Evolutionary conservation across 164 flowering plant species (phyloP).

Genomic region (Platanus orientalis): DNA sequence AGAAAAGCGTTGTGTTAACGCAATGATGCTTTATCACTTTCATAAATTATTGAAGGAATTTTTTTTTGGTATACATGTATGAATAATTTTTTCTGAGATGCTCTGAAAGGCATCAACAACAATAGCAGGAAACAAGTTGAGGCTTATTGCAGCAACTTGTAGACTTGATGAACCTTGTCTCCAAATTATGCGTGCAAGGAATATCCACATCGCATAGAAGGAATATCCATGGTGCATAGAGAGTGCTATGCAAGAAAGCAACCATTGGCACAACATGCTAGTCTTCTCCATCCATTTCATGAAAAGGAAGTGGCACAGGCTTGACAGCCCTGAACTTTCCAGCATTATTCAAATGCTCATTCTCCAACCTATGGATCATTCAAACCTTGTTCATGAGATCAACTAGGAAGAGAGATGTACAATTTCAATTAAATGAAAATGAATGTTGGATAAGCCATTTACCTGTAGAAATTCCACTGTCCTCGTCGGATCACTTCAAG

Average conservation of each 20-base stretch:
- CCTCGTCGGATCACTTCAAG: slow-evolving; percentile 96
- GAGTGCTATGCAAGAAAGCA: background rate
- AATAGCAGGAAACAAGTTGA: slow-evolving; percentile 14
- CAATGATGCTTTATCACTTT: slow-evolving; percentile 6
- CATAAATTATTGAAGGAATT: slow-evolving; percentile 19
- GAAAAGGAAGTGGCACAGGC: slow-evolving; percentile 91
- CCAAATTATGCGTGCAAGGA: background rate
- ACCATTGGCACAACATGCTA: slow-evolving; percentile 22
- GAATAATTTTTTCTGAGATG: slow-evolving; percentile 5
- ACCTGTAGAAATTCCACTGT: slow-evolving; percentile 97
- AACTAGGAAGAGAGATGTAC: background rate
- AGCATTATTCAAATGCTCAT: slow-evolving; percentile 98
- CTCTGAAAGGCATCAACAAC: slow-evolving; percentile 10
- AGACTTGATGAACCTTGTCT: slow-evolving; percentile 9
- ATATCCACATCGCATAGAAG: too few relatives aligned
- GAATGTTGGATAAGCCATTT: too few relatives aligned
- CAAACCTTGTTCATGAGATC: slow-evolving; percentile 5
- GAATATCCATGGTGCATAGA: too few relatives aligned
- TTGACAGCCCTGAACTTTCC: slow-evolving; percentile 91
- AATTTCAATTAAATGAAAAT: background rate
- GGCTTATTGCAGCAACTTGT: slow-evolving; percentile 26
- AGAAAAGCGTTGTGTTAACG: too few relatives aligned
- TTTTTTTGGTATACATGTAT: slow-evolving; percentile 37
- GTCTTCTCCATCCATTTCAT: slow-evolving; percentile 83
- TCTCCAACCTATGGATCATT: slow-evolving; percentile 70